A percentile compares a stretch with the other conserved stretches of the same genome.
These are phyloP conservation scores for Aspergillus nomiae DNA, from an alignment of 2,329 filamentous ascomycete genomes.

Conservation along the genomic window DNA sequence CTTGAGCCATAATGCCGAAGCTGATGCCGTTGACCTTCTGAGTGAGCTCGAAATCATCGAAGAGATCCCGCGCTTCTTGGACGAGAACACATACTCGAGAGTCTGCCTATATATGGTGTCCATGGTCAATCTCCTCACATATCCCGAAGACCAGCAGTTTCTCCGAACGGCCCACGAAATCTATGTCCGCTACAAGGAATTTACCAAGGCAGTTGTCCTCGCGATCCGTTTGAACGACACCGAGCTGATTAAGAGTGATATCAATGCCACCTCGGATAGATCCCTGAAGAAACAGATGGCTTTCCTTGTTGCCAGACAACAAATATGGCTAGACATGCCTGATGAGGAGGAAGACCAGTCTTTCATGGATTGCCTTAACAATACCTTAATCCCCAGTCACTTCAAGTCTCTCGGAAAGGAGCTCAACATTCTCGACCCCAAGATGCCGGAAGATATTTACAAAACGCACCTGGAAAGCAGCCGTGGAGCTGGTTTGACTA, in stretches of 20 bases:
- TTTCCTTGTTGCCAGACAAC: constrained; percentile 88
- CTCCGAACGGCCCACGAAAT: constrained; percentile 90
- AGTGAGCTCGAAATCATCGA: constrained; percentile 98
- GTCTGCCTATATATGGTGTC: constrained; percentile 98
- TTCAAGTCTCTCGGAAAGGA: constrained; percentile 95
- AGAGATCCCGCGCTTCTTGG: constrained; percentile 81
- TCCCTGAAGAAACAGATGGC: constrained; percentile 90
- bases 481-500: constrained; percentile 87
- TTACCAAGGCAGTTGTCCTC: constrained; percentile 88
- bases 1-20: constrained; percentile 95
- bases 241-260: constrained; percentile 78
- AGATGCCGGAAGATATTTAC: constrained; percentile 97
- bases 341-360: constrained; percentile 71
- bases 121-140: constrained; percentile 97
- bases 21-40: constrained; percentile 94
- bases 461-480: constrained; percentile 98
- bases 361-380: constrained; percentile 80
- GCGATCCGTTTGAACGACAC: constrained; percentile 91
- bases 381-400: constrained; percentile 83
- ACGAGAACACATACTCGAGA: constrained; percentile 88
- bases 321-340: constrained; percentile 74
- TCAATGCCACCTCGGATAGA: constrained; percentile 76
- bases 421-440: constrained; percentile 93
- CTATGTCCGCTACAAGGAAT: constrained; percentile 89
- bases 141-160: constrained; percentile 95